Conservation (phyloP, 2,329 filamentous ascomycete species). For the Apiospora sp. region DNA sequence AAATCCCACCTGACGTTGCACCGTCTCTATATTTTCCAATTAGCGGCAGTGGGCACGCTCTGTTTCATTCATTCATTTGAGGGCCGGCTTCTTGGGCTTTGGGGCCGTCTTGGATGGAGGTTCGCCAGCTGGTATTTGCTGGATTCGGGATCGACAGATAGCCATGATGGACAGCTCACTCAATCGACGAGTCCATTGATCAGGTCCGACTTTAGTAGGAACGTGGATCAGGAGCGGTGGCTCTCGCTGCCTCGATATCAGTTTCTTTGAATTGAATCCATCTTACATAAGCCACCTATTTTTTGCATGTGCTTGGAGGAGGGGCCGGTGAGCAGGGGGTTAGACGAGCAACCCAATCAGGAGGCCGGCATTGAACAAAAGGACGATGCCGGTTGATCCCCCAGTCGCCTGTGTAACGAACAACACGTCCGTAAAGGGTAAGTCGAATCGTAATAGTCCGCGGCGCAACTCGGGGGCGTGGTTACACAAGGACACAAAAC, state of each 20-base stretch:
- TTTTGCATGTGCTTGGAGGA: background rate
- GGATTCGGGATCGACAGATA: background rate
- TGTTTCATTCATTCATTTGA: background rate
- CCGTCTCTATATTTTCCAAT: background rate
- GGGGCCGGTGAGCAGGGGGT: conserved; percentile 1
- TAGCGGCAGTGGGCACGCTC: background rate
- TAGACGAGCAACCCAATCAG: background rate
- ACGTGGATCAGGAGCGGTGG: no score
- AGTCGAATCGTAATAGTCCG: background rate
- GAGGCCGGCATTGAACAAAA: background rate
- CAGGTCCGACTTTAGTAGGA: no score
- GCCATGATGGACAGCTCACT: background rate
- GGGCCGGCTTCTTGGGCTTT: background rate
- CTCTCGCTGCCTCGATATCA: no score
- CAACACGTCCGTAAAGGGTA: background rate
- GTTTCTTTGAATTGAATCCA: background rate
- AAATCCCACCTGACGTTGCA: conserved; percentile 14
- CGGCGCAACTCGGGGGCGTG: background rate
- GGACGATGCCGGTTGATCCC: background rate
- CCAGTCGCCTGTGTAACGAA: background rate
- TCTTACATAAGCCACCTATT: background rate
- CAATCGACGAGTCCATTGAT: background rate
- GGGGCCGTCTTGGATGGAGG: background rate
- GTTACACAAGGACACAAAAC: conserved; percentile 3
- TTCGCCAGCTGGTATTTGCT: background rate